phyloP scores from a whole-genome alignment of 176 grass and related monocot genomes.

The Oryza brachyantha region DNA sequence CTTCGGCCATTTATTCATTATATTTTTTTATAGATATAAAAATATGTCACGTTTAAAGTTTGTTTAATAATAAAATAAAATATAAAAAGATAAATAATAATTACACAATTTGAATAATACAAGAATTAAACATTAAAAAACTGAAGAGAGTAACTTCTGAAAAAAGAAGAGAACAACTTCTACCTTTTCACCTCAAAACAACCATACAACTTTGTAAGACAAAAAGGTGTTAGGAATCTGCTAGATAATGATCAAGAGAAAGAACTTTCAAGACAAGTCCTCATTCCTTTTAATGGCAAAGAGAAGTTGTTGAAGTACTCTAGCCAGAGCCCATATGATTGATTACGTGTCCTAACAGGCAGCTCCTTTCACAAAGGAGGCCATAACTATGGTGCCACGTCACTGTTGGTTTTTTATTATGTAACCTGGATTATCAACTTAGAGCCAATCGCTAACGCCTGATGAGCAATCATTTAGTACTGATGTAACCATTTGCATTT shows the following conservation, averaged over 20 bases:
- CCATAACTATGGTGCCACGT: slow-evolving; percentile 19
- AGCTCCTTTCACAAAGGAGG: not conserved
- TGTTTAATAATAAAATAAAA: too few species aligned
- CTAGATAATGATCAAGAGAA: not conserved
- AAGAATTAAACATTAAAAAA: too few species aligned
- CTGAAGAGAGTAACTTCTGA: not conserved
- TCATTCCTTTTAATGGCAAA: not conserved
- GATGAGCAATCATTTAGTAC: not conserved
- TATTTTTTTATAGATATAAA: too few species aligned
- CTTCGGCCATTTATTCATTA: too few species aligned
- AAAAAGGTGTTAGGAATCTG: not conserved
- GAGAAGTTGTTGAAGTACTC: slow-evolving; percentile 20
- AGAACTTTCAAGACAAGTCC: not conserved
- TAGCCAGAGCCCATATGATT: too few species aligned
- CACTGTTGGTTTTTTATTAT: not conserved
- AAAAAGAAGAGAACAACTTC: not conserved
- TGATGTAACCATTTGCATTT: not conserved
- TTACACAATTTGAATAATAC: too few species aligned
- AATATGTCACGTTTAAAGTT: too few species aligned
- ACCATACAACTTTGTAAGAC: not conserved
- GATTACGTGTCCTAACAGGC: slow-evolving; percentile 2
- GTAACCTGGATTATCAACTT: slow-evolving; percentile 11
- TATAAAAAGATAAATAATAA: too few species aligned
- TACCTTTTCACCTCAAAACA: not conserved
- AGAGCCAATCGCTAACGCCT: slow-evolving; percentile 12